Conservation (phyloP, 768 basidiomycete species). For the Leucosporidium yakuticum region DNA sequence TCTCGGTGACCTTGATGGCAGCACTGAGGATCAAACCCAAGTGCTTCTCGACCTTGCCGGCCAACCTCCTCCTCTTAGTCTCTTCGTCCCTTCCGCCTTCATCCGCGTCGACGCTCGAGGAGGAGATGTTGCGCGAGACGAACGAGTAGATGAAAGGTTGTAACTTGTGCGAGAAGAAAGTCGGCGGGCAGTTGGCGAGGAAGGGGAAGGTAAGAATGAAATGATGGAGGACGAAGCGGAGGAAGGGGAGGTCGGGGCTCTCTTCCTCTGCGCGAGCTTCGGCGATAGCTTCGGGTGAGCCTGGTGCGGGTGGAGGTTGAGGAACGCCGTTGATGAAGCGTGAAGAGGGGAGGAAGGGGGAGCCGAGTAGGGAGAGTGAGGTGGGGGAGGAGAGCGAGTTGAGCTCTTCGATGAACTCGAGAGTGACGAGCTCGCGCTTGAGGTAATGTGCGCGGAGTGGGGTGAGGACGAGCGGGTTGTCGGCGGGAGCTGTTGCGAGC, state of each 20-base stretch:
- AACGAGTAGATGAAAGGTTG: constrained; percentile 87
- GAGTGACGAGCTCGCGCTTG: constrained; percentile 86
- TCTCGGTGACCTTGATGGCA: constrained; percentile 73
- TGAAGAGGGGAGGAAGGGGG: constrained; percentile 64
- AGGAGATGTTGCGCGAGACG: constrained; percentile 67
- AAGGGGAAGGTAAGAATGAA: constrained; percentile 94
- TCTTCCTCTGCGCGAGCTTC: constrained; percentile 24
- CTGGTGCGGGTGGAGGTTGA: neutral
- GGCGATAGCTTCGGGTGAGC: neutral
- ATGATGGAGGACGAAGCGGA: constrained; percentile 82
- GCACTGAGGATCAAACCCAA: constrained; percentile 72
- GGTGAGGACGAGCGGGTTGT: constrained; percentile 49
- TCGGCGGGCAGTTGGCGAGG: constrained; percentile 75
- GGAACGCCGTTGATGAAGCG: constrained; percentile 51
- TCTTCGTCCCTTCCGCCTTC: constrained; percentile 43
- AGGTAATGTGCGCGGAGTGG: constrained; percentile 94
- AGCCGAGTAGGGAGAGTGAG: constrained; percentile 76
- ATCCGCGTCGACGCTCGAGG: constrained; percentile 39
- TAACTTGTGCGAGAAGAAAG: constrained; percentile 89
- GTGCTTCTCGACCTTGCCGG: constrained; percentile 76
- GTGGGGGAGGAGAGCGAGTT: constrained; percentile 52
- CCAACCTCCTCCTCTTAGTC: constrained; percentile 60
- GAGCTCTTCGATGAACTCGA: constrained; percentile 78
- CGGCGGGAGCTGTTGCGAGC: neutral
- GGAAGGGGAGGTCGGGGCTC: constrained; percentile 66